Conservation (phyloP, 345 rosid genomes). For the Eucalyptus melliodora region DNA sequence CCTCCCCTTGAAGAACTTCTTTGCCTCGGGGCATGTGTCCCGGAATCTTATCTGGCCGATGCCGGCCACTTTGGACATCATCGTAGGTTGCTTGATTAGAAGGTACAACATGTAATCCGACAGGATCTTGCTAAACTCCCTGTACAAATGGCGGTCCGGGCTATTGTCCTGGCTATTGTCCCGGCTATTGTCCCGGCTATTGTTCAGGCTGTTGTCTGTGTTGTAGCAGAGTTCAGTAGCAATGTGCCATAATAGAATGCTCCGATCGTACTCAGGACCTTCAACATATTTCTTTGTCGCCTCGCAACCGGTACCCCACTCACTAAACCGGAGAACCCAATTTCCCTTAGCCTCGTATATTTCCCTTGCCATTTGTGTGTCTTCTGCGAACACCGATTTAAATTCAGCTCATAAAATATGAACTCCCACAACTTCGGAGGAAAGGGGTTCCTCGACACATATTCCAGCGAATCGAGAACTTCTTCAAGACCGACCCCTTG, state of each 20-base stretch:
- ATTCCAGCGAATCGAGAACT: neutral
- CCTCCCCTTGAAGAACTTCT: neutral
- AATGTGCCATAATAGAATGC: conserved; percentile 37
- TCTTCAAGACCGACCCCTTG: neutral
- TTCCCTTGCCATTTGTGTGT: conserved; percentile 21
- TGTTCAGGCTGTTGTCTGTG: neutral
- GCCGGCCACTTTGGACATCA: neutral
- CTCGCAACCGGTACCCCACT: neutral
- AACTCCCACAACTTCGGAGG: conserved; percentile 29
- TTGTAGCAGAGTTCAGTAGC: conserved; percentile 28
- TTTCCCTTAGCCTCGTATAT: conserved; percentile 45
- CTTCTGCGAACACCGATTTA: conserved; percentile 15
- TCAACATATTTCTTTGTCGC: conserved; percentile 5
- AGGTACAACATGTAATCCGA: neutral
- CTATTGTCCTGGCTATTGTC: too few relatives aligned
- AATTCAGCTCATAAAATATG: conserved; percentile 14
- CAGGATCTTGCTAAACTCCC: neutral
- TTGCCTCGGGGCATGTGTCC: neutral
- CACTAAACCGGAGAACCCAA: conserved; percentile 12
- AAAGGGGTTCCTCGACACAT: neutral
- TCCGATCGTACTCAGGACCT: conserved; percentile 23
- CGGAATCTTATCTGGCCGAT: neutral
- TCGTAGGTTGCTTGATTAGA: neutral
- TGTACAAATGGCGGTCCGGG: neutral
- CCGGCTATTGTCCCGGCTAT: too few relatives aligned